Evolutionary conservation across 768 basidiomycete genomes (phyloP).

Genomic region (Suillus subaureus): DNA sequence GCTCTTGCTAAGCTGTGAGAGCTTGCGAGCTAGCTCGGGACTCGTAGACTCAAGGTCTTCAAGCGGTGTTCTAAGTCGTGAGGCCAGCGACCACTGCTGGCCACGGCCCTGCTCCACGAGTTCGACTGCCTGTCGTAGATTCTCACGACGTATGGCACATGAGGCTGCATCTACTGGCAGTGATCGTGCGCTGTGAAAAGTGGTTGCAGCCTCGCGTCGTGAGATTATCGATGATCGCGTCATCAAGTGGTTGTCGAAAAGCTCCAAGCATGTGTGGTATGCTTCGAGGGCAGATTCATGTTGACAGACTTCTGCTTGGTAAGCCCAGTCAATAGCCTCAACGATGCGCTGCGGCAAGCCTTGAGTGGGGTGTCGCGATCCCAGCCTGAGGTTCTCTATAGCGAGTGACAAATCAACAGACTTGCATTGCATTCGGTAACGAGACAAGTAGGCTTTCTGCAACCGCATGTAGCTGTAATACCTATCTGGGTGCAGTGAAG

Average conservation of each 20-base stretch:
- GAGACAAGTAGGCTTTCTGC: background rate
- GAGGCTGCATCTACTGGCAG: background rate
- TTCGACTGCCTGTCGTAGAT: background rate
- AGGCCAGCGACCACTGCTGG: background rate
- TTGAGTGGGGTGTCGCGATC: background rate
- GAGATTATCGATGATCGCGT: background rate
- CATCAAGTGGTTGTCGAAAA: background rate
- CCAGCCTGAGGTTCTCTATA: background rate
- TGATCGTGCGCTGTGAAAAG: background rate
- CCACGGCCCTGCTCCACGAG: background rate
- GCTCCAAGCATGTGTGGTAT: background rate
- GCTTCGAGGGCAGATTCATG: background rate
- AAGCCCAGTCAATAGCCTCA: rapidly evolving
- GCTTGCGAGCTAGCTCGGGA: background rate
- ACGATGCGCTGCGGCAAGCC: background rate
- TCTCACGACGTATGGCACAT: rapidly evolving
- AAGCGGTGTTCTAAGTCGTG: background rate
- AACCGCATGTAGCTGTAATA: background rate
- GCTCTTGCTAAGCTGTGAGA: background rate
- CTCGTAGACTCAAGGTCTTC: background rate
- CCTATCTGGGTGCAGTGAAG: background rate
- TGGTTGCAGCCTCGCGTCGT: background rate
- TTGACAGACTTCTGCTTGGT: background rate
- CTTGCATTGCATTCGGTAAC: background rate
- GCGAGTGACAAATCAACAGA: background rate